These are phyloP conservation scores for Lachnum nothofagi DNA, from an alignment of 2,329 filamentous ascomycete genomes.

Conservation along the genomic window DNA sequence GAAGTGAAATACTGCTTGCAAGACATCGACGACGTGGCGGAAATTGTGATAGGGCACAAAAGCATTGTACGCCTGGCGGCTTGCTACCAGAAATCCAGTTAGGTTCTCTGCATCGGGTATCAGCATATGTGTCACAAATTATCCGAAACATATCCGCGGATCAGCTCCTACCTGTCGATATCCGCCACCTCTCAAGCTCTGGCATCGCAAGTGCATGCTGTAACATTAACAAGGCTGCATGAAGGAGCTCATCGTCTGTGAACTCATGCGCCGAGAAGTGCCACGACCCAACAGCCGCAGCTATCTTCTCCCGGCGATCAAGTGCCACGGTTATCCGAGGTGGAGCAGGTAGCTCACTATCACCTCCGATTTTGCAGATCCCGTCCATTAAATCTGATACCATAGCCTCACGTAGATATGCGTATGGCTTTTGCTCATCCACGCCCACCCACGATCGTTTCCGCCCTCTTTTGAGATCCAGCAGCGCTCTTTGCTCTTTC, in stretches of 20 bases:
- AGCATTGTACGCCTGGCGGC: conserved; percentile 88
- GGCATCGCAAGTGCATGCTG: conserved; percentile 79
- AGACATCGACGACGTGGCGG: conserved; percentile 90
- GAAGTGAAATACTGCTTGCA: conserved; percentile 90
- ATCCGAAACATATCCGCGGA: conserved; percentile 24
- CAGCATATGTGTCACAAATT: conserved; percentile 34
- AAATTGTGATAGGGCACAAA: conserved; percentile 99
- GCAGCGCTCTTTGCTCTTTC: conserved; percentile 65
- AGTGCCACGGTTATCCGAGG: conserved; percentile 64
- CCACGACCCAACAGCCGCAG: conserved; percentile 66
- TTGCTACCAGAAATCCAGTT: conserved; percentile 78
- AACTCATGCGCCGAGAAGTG: conserved; percentile 86
- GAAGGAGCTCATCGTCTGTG: conserved; percentile 81
- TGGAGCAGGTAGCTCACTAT: conserved; percentile 57
- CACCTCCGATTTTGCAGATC: conserved; percentile 67
- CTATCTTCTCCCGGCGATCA: conserved; percentile 61
- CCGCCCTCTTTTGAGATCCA: conserved; percentile 67
- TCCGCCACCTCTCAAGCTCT: conserved; percentile 73
- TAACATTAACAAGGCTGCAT: conserved; percentile 82
- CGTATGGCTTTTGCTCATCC: conserved; percentile 77
- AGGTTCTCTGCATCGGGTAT: conserved; percentile 62
- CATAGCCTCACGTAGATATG: conserved; percentile 88
- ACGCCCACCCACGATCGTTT: conserved; percentile 91
- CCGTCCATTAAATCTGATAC: conserved; percentile 84
- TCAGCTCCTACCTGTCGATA: conserved; percentile 60